Evolutionary conservation across 148 eudicot genomes (phyloP), one percentile per base, ranked within the genome.

Genomic region (Arctostaphylos glauca): DNA sequence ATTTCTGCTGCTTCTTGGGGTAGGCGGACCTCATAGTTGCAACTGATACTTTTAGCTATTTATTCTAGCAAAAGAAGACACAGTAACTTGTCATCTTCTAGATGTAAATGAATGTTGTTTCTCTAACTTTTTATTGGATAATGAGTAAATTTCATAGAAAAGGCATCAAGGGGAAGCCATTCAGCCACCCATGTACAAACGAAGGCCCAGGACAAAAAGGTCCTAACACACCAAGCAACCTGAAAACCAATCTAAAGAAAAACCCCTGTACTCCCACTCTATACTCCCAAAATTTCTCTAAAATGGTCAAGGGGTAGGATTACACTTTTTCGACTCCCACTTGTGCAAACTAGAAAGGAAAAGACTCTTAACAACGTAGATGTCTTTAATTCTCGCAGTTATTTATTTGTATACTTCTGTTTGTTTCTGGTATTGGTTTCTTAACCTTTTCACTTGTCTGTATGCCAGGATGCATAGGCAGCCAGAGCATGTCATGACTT

Each of bases 401-500:
- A 8, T 18, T 74, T 47, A 19, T 73, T 43, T 48, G 25, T 25
- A 56, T 21, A 21, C 53, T n/a, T 47, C 38, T 13, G 56, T 16
- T 38, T 41, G 10, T 82, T 64, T 72, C 76, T 79, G 43, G 46
- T 2, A 64, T 13, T 60, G 53, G 18, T 54, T 55, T 62, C 52
- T 78, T 53, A 38, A 18, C 71, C 48, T 60, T 58, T 75, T 66
- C 43, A 2, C 74, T 81, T n/a, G n/a, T 73, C 74, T 67, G 47
- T 47, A 16, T 43, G 50, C 54, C 90, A 96, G 99, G 84, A 96
- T 96, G 98, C 99, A 96, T 84, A 93, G 99, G 83, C 97, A 94
- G 81, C 98, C 98, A 16, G 99, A 96, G 79, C 99, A 96, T 90
- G 99, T 94, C 53, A 96, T 96, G 99, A 90, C 90, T 59, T 94